Evolutionary conservation across 2,329 filamentous ascomycete genomes (phyloP).

Genomic region (Fusarium temperatum): DNA sequence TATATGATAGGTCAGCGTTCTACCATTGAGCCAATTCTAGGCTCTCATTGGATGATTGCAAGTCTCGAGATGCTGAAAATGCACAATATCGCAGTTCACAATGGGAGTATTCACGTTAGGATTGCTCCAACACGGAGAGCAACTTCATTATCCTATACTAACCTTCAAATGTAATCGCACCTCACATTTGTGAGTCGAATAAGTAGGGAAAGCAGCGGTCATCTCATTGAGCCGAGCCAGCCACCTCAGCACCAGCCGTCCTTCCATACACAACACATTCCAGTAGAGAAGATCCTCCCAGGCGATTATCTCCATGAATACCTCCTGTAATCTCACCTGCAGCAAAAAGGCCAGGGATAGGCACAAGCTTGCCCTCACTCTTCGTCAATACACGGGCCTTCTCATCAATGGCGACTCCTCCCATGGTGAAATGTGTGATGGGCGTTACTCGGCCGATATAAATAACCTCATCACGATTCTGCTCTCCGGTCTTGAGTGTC

Average conservation of each 20-base stretch:
- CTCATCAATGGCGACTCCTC: constrained; percentile 66
- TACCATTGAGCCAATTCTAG: neutral
- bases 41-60: neutral
- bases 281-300: constrained; percentile 69
- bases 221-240: neutral
- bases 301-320: constrained; percentile 69
- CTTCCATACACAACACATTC: constrained; percentile 73
- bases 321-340: constrained; percentile 73
- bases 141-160: neutral
- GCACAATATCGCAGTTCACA: neutral
- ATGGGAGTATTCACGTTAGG: neutral
- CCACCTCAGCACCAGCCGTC: constrained; percentile 57
- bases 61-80: too few species aligned
- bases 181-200: constrained; percentile 32
- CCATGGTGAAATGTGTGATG: constrained; percentile 74
- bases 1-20: neutral
- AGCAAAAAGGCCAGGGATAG: constrained; percentile 67
- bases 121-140: neutral
- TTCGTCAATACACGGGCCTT: constrained; percentile 59
- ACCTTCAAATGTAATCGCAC: constrained; percentile 24
- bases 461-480: constrained; percentile 60
- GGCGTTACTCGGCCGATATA: constrained; percentile 70
- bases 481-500: constrained; percentile 55
- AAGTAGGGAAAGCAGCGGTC: neutral
- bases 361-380: constrained; percentile 46